Percentiles rank a stretch among this genome's conserved stretches.
phyloP scores from a whole-genome alignment of 2,329 filamentous ascomycete genomes.

The Didymella lethalis region DNA sequence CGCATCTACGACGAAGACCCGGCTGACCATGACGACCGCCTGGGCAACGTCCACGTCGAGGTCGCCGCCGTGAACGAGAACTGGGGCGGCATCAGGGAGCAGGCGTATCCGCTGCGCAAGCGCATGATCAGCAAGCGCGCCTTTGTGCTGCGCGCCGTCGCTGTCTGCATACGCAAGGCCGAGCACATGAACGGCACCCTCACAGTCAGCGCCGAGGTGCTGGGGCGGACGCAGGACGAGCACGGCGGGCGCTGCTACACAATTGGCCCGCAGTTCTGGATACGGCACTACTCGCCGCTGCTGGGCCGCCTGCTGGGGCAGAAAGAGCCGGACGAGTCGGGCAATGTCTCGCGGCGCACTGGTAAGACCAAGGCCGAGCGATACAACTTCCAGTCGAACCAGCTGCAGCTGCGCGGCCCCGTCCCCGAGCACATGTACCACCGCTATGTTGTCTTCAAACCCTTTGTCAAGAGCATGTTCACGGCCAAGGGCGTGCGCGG shows the following conservation, averaged over 20 bases:
- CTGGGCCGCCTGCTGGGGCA: conserved; percentile 80
- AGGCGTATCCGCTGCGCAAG: conserved; percentile 78
- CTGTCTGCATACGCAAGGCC: conserved; percentile 67
- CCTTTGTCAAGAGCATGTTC: conserved; percentile 91
- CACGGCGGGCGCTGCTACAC: conserved; percentile 78
- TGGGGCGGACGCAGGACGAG: conserved; percentile 74
- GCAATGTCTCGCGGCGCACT: conserved; percentile 49
- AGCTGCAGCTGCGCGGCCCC: conserved; percentile 86
- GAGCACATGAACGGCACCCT: conserved; percentile 75
- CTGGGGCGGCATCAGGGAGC: conserved; percentile 73
- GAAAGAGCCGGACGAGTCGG: conserved; percentile 60
- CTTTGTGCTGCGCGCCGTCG: conserved; percentile 75
- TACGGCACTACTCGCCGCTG: conserved; percentile 87
- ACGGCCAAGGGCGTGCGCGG: conserved; percentile 78
- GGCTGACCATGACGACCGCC: conserved; percentile 82
- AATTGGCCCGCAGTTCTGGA: conserved; percentile 76
- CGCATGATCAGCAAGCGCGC: conserved; percentile 86
- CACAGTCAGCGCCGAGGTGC: conserved; percentile 76
- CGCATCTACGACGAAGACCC: conserved; percentile 90
- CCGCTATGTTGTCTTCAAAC: conserved; percentile 90
- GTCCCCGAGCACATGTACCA: conserved; percentile 84
- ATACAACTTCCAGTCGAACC: conserved; percentile 93
- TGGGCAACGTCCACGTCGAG: conserved; percentile 83
- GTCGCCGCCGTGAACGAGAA: conserved; percentile 66
- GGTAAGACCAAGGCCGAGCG: conserved; percentile 63